Percentiles rank a stretch among this genome's conserved stretches.
Conservation (phyloP, 164 flowering plant species). For the Vitis amurensis region DNA sequence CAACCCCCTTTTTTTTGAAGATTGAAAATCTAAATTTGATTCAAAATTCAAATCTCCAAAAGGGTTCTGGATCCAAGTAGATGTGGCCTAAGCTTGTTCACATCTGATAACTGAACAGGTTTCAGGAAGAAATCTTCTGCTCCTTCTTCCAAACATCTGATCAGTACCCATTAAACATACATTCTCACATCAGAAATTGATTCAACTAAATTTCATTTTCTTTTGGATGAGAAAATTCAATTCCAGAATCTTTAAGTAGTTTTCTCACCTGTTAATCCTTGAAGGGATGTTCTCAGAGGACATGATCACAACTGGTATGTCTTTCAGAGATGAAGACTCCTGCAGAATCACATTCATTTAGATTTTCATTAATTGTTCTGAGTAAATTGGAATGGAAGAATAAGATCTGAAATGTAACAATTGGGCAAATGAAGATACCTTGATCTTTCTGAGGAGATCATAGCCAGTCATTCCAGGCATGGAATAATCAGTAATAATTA, state of each 20-base stretch:
- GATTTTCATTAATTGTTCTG: background rate
- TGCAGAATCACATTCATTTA: constrained; percentile 17
- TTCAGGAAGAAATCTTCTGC: constrained; percentile 70
- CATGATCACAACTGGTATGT: constrained; percentile 61
- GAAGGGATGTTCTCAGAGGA: constrained; percentile 58
- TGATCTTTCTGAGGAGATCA: constrained; percentile 49
- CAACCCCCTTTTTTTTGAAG: no score
- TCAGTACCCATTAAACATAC: constrained; percentile 6
- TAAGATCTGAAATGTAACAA: no score
- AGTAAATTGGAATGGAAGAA: background rate
- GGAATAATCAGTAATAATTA: constrained; percentile 51
- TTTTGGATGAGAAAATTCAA: background rate
- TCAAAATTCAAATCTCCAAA: no score
- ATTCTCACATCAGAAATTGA: background rate
- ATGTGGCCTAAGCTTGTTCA: constrained; percentile 57
- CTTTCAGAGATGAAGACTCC: constrained; percentile 43
- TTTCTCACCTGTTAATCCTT: constrained; percentile 41
- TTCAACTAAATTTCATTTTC: background rate
- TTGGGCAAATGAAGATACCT: constrained; percentile 20
- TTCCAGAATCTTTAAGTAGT: background rate
- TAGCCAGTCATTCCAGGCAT: constrained; percentile 62
- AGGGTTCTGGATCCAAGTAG: constrained; percentile 16
- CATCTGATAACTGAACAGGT: constrained; percentile 62
- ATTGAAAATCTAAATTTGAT: no score
- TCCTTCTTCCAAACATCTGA: constrained; percentile 69